These are phyloP conservation scores for Haematococcus lacustris DNA, from an alignment of 139 green algal species.

Conservation along the genomic window DNA sequence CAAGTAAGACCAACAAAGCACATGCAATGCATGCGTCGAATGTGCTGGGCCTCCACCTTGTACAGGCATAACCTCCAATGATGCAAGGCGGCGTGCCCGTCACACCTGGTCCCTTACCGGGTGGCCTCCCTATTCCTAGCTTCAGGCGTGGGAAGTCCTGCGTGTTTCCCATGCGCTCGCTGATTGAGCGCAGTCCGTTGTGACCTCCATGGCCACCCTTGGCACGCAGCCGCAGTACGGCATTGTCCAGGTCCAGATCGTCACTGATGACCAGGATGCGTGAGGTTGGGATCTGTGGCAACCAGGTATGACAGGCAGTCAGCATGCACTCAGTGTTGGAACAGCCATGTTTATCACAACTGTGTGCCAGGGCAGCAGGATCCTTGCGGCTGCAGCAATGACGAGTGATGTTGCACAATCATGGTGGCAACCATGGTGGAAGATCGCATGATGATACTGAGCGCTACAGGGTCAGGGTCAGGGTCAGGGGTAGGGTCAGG, in stretches of 20 bases:
- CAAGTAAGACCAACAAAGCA: too few relatives aligned
- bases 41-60: too few relatives aligned
- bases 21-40: too few relatives aligned
- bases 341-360: too few relatives aligned
- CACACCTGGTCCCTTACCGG: conserved; percentile 8
- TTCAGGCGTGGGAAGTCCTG: conserved; percentile 37
- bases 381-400: conserved; percentile 6
- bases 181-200: conserved; percentile 89
- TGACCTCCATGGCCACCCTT: conserved; percentile 88
- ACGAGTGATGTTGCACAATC: neutral
- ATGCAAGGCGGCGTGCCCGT: too few relatives aligned
- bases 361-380: neutral
- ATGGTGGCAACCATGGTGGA: neutral
- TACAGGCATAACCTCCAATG: too few relatives aligned
- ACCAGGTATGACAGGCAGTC: conserved; percentile 2
- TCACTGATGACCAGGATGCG: conserved; percentile 75
- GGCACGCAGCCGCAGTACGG: conserved; percentile 32
- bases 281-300: conserved; percentile 6
- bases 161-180: conserved; percentile 45
- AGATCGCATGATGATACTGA: neutral
- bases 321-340: too few relatives aligned
- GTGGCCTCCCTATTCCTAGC: conserved; percentile 69
- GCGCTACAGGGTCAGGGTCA: neutral
- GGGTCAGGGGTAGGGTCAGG: neutral
- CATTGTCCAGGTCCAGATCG: conserved; percentile 57